phyloP scores from a whole-genome alignment of 345 rosid species.

The Turnera subulata region DNA sequence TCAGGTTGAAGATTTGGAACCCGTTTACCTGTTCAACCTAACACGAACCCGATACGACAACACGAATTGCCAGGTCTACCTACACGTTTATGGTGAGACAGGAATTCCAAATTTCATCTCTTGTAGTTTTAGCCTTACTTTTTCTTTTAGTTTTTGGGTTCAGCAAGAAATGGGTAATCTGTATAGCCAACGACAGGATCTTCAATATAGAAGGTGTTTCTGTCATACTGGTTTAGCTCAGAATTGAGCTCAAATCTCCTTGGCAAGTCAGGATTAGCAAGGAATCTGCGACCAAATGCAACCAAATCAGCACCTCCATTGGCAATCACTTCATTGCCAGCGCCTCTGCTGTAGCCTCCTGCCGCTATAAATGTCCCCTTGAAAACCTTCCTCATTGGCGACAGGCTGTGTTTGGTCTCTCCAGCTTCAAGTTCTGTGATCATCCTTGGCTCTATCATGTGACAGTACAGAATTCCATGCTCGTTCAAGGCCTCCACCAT shows the following conservation, averaged over 20 bases:
- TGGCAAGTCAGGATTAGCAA: constrained; percentile 67
- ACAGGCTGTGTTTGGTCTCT: constrained; percentile 31
- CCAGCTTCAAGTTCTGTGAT: constrained; percentile 15
- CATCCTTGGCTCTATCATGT: constrained; percentile 3
- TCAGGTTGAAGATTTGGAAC: too few relatives aligned
- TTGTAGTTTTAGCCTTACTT: too few relatives aligned
- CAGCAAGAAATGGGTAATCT: constrained; percentile 64
- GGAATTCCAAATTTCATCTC: too few relatives aligned
- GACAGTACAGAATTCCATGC: too few relatives aligned
- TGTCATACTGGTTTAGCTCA: constrained; percentile 45
- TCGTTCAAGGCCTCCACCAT: too few relatives aligned
- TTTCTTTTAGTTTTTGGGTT: too few relatives aligned
- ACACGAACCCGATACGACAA: too few relatives aligned
- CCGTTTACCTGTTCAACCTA: too few relatives aligned
- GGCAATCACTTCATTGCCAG: constrained; percentile 27
- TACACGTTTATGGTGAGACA: too few relatives aligned
- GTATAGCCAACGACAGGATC: constrained; percentile 56
- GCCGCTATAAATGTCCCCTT: constrained; percentile 32
- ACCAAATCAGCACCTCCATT: constrained; percentile 27
- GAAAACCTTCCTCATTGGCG: too few relatives aligned
- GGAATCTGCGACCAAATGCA: constrained; percentile 47
- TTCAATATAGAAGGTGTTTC: constrained; percentile 39
- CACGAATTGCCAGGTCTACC: too few relatives aligned
- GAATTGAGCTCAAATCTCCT: constrained; percentile 48
- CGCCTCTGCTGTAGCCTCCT: constrained; percentile 32